Evolutionary conservation across 306 rosid genomes (phyloP), one percentile per base, ranked within the genome.

Genomic region (Astragalus glycyphyllos): DNA sequence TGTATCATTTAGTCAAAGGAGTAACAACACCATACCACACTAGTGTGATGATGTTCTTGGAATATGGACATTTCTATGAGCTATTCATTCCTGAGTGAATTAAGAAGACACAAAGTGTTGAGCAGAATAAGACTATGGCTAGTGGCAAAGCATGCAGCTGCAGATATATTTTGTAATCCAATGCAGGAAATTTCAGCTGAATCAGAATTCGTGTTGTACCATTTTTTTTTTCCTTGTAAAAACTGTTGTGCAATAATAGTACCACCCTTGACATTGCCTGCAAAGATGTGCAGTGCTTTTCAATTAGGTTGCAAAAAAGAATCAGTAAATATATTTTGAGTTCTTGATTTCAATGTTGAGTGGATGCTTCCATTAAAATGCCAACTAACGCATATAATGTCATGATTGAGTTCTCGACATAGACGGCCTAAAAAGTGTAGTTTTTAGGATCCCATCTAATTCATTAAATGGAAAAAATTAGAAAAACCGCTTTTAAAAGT

Each of bases 1-100:
- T 50, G 29, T 56, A 47, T 69, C 60, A 20, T 63, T 58, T 63
- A 23, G 42, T 50, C 51, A 68, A 57, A 65, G 73, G 53, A 72
- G 61, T 15, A 47, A 37, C 46, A 63, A 7, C 41, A 31, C n/a
- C 68, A 60, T 54, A 64, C 29, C 31, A 60, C 65, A 8, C 4
- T 14, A 15, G 34, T n/a, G 3, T 45, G 11, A 41, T 63, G 59
- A 7, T 41, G 46, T 41, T 69, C 40, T 13, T 23, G 45, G 56
- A 38, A 62, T 62, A 23, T 32, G 66, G 51, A 53, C 8, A 64
- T 42, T 61, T 63, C 26, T 68, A 29, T 46, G 49, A 8, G n/a
- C 12, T 58, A 6, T 66, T 48, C 5, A 69, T 54, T 45, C 67
- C 32, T 47, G 17, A 55, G 65, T 15, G 42, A 56, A 65, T 65